phyloP scores from a whole-genome alignment of 768 basidiomycete genomes.

The Tricholoma bakamatsutake region DNA sequence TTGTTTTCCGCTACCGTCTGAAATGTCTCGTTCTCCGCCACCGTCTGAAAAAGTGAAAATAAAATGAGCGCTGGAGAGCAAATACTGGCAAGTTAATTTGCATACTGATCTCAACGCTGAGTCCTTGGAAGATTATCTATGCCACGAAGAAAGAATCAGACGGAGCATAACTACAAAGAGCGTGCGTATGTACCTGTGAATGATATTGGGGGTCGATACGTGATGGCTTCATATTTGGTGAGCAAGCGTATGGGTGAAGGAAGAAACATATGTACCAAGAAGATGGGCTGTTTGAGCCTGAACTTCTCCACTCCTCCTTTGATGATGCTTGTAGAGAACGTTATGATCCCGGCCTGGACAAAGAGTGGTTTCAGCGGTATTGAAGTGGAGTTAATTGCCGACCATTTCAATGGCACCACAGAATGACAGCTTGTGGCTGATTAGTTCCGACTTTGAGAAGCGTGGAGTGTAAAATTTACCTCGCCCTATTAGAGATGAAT shows the following conservation, averaged over 20 bases:
- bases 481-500: slow-evolving; percentile 40
- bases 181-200: slow-evolving; percentile 38
- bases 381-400: not conserved
- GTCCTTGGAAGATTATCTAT: slow-evolving; percentile 68
- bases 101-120: slow-evolving; percentile 66
- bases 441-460: not conserved
- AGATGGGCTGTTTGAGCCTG: slow-evolving; percentile 68
- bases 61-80: not conserved
- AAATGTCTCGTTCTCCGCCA: slow-evolving; percentile 60
- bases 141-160: not conserved
- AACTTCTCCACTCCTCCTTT: slow-evolving; percentile 73
- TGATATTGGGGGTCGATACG: slow-evolving; percentile 73
- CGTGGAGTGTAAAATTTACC: slow-evolving; percentile 23
- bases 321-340: slow-evolving; percentile 66
- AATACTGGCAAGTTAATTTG: slow-evolving; percentile 4
- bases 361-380: not conserved
- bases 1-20: slow-evolving; percentile 69
- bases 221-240: slow-evolving; percentile 43
- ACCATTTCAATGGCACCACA: slow-evolving; percentile 80
- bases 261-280: slow-evolving; percentile 39
- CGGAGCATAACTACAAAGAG: not conserved
- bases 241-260: not conserved
- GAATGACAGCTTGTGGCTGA: slow-evolving; percentile 48
- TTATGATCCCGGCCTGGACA: slow-evolving; percentile 60
- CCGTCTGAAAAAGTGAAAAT: slow-evolving; percentile 39